phyloP scores from a whole-genome alignment of 129 eudicot genomes.

The Apium graveolens region DNA sequence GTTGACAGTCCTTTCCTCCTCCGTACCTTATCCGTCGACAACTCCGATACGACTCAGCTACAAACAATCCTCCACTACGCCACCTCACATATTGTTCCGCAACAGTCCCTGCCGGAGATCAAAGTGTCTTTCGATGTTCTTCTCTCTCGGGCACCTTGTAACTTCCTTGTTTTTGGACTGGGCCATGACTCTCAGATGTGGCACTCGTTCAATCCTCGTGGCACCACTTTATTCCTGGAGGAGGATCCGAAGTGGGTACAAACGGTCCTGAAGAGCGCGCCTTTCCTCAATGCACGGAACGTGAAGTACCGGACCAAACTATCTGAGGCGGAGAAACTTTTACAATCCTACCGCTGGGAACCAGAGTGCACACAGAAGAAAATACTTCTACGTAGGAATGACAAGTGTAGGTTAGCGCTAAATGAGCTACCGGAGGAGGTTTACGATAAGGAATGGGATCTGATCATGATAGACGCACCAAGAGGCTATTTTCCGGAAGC shows the following conservation, averaged over 20 bases:
- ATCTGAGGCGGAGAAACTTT: background rate
- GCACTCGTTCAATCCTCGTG: constrained; percentile 1
- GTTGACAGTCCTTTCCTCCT: background rate
- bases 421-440: constrained; percentile 38
- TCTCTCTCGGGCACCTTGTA: background rate
- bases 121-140: constrained; percentile 3
- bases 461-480: constrained; percentile 45
- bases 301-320: background rate
- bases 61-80: constrained; percentile 1
- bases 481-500: constrained; percentile 44
- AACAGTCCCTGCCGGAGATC: background rate
- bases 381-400: constrained; percentile 21
- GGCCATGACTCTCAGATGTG: constrained; percentile 6
- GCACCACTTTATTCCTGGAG: background rate
- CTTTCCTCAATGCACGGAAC: background rate
- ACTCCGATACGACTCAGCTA: background rate
- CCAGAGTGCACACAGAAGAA: background rate
- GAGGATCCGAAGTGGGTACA: constrained; percentile 5
- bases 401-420: constrained; percentile 32
- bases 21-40: background rate
- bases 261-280: background rate
- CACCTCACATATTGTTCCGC: background rate
- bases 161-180: constrained; percentile 2
- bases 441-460: constrained; percentile 48
- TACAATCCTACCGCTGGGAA: background rate